Evolutionary conservation across 305 asterid species (phyloP).

Genomic region (Lippia alba): DNA sequence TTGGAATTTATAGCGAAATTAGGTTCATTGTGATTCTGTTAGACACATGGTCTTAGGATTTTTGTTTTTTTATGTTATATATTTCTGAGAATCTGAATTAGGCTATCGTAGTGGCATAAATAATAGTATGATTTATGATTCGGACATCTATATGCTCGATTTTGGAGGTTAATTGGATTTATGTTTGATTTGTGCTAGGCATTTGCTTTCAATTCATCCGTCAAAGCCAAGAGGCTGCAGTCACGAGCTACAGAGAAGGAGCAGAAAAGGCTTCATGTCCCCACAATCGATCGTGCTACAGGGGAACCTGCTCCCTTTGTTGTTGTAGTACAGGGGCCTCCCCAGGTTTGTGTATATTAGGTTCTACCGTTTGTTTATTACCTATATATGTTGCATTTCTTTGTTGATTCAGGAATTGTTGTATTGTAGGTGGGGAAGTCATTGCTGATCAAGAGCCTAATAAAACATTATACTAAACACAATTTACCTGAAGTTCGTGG

Average conservation of each 20-base stretch:
- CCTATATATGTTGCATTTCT: neutral
- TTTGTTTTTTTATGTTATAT: neutral
- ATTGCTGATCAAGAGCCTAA: slow-evolving; percentile 78
- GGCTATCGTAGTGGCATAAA: neutral
- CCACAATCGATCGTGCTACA: slow-evolving; percentile 69
- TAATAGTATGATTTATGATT: neutral
- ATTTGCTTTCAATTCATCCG: slow-evolving; percentile 75
- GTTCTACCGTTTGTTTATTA: slow-evolving; percentile 6
- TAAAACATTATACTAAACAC: slow-evolving; percentile 92
- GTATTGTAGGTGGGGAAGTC: slow-evolving; percentile 91
- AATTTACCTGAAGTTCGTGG: slow-evolving; percentile 96
- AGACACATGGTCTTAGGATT: neutral
- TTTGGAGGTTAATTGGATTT: slow-evolving; percentile 1
- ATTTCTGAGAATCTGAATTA: neutral
- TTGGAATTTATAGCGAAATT: neutral
- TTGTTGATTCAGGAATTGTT: slow-evolving; percentile 29
- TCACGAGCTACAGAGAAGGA: slow-evolving; percentile 90
- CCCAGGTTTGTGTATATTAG: slow-evolving; percentile 61
- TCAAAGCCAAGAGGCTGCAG: slow-evolving; percentile 85
- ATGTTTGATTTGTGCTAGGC: slow-evolving; percentile 56
- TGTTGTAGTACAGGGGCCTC: slow-evolving; percentile 95
- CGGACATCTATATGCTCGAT: neutral
- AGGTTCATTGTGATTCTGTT: slow-evolving; percentile 5
- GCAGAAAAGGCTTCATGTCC: slow-evolving; percentile 91
- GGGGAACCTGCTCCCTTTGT: slow-evolving; percentile 97